A percentile compares a stretch with the other conserved stretches of the same genome.
These are phyloP conservation scores for Fagus sylvatica DNA, from an alignment of 306 rosid genomes.

Conservation along the genomic window DNA sequence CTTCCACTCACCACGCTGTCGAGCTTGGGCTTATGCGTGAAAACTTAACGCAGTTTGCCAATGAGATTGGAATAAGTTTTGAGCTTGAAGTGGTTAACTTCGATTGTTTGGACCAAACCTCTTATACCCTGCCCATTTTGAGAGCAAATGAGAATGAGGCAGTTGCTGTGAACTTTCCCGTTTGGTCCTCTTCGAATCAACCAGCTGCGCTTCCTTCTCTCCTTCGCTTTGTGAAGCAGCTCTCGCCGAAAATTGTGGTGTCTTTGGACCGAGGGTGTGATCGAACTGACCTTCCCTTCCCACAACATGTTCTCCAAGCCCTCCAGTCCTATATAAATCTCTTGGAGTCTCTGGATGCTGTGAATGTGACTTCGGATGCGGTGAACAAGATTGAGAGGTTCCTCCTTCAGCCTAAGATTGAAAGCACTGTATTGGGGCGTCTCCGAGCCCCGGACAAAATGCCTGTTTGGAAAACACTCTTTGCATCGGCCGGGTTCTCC, in stretches of 20 bases:
- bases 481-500: conserved; percentile 68
- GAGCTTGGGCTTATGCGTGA: conserved; percentile 81
- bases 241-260: conserved; percentile 70
- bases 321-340: conserved; percentile 55
- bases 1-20: conserved; percentile 52
- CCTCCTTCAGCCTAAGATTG: conserved; percentile 73
- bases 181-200: conserved; percentile 45
- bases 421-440: conserved; percentile 56
- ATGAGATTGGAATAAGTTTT: conserved; percentile 62
- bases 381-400: conserved; percentile 73
- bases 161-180: conserved; percentile 70
- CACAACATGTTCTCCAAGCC: conserved; percentile 55
- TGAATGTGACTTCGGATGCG: conserved; percentile 54
- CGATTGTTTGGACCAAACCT: conserved; percentile 54
- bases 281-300: conserved; percentile 59
- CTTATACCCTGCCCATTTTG: conserved; percentile 57
- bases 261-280: conserved; percentile 69
- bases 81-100: conserved; percentile 65
- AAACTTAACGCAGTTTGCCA: conserved; percentile 69
- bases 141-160: conserved; percentile 56
- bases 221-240: conserved; percentile 75
- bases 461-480: conserved; percentile 58
- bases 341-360: conserved; percentile 83
- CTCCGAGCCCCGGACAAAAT: conserved; percentile 40
- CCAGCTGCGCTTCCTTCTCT: conserved; percentile 54